Evolutionary conservation across 371 early-diverging fungal genomes (phyloP).

Genomic region (Dinochytrium kinnereticum): DNA sequence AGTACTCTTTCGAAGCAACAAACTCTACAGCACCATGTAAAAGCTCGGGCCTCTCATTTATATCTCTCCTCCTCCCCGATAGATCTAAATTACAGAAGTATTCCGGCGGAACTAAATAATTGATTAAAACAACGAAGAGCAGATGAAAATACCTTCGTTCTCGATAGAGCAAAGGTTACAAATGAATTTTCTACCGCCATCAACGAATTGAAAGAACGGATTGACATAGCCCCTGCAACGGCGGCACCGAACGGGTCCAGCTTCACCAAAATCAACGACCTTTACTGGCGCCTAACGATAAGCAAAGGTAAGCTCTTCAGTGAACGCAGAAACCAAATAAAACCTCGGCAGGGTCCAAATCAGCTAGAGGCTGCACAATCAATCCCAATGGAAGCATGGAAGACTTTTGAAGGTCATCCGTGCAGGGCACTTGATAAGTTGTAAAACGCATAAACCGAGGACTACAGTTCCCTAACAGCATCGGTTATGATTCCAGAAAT

Average conservation of each 20-base stretch:
- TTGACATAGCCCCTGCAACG: conserved; percentile 96
- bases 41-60: conserved; percentile 90
- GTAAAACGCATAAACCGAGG: conserved; percentile 93
- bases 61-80: conserved; percentile 85
- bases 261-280: conserved; percentile 86
- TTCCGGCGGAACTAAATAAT: conserved; percentile 74
- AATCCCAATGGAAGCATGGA: conserved; percentile 86
- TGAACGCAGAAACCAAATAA: conserved; percentile 13
- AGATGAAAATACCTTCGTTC: conserved; percentile 83
- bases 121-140: too few species aligned
- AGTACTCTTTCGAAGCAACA: conserved; percentile 75
- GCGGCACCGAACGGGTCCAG: conserved; percentile 89
- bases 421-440: conserved; percentile 78
- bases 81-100: conserved; percentile 94
- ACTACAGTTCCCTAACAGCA: conserved; percentile 90
- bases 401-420: conserved; percentile 73
- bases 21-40: conserved; percentile 88
- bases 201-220: conserved; percentile 82
- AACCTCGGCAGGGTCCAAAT: conserved; percentile 73
- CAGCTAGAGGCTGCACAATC: conserved; percentile 90
- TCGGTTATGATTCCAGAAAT: too few species aligned
- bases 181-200: conserved; percentile 86
- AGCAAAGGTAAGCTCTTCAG: not conserved
- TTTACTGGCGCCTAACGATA: conserved; percentile 68
- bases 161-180: conserved; percentile 93